Evolutionary conservation across 805 yeast genomes (phyloP).

Genomic region (Candida ortonii): DNA sequence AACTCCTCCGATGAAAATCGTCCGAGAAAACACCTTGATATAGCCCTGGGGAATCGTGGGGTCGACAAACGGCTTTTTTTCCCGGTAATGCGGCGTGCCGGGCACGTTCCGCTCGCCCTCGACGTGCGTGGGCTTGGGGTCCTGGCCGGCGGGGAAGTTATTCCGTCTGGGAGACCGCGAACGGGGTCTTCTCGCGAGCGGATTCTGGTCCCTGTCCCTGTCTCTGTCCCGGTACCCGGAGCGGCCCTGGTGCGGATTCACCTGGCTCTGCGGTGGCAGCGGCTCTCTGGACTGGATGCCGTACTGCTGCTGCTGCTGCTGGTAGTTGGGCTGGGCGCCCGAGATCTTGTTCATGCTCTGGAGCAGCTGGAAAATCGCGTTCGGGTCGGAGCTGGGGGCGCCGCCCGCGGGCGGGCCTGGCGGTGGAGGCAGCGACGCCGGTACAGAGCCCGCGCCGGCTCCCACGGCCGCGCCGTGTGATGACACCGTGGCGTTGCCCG

Average conservation of each 20-base stretch:
- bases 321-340: constrained; percentile 22
- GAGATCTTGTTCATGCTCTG: constrained; percentile 44
- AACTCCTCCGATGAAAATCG: constrained; percentile 92
- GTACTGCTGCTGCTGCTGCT: constrained; percentile 23
- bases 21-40: constrained; percentile 82
- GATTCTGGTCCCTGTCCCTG: constrained; percentile 32
- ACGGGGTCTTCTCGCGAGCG: constrained; percentile 47
- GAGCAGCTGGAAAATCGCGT: constrained; percentile 49
- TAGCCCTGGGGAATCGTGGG: constrained; percentile 70
- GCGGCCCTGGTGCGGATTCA: constrained; percentile 13
- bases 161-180: constrained; percentile 49
- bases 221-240: constrained; percentile 27
- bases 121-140: constrained; percentile 34
- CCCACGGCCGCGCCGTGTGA: too few species aligned
- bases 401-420: constrained; percentile 10
- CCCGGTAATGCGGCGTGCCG: constrained; percentile 72
- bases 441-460: constrained; percentile 17
- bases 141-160: too few species aligned
- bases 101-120: constrained; percentile 65
- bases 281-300: constrained; percentile 13
- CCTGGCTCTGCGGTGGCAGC: constrained; percentile 23
- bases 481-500: constrained; percentile 35
- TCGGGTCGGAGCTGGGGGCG: constrained; percentile 32
- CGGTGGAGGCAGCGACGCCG: constrained; percentile 5
- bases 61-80: constrained; percentile 70